Evolutionary conservation across 768 basidiomycete species (phyloP), one percentile per base, ranked within the genome.

Genomic region (Russula sp.): DNA sequence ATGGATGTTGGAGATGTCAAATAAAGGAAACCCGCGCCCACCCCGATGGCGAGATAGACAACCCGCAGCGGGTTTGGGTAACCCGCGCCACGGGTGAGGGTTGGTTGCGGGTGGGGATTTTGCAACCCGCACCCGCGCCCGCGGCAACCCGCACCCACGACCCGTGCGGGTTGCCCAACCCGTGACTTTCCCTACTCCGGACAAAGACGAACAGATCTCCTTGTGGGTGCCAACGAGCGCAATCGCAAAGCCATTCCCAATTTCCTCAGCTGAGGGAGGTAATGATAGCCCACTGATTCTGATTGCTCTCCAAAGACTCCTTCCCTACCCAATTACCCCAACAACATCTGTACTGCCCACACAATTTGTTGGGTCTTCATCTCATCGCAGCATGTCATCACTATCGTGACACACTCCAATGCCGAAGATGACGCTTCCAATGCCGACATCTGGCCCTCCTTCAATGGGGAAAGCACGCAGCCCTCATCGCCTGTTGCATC

Each of bases 381-480:
- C 40, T 30, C 50, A 50, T 26, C 5, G 22, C 14, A 22, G 26
- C 2, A 30, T 14, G 32, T 48, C 59, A 36, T 32, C 52, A 24
- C 20, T 22, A 44, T 42, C 64, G 16, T 72, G 67, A 13, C 70
- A n/a, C n/a, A n/a, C 70, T 40, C 71, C 64, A 61, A 71, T 69
- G 68, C 71, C 69, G 32, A 66, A 51, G 40, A 61, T 69, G 20
- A 64, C 62, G 24, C 57, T 72, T 28, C 67, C 72, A 7, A 61
- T 68, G 22, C 65, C 61, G 28, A 64, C 61, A 48, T 50, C 63
- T 55, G 46, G 59, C 26, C 54, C 67, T 26, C 46, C 59, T 42
- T 46, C 34, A 58, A 63, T 30, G 64, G 64, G 20, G 70, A 65
- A 18, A 51, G 49, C 22, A 72, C 75, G 10, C 76, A 76, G 0